Evolutionary conservation across 1,284 basidiomycete species (phyloP).

Genomic region (Malassezia furfur): DNA sequence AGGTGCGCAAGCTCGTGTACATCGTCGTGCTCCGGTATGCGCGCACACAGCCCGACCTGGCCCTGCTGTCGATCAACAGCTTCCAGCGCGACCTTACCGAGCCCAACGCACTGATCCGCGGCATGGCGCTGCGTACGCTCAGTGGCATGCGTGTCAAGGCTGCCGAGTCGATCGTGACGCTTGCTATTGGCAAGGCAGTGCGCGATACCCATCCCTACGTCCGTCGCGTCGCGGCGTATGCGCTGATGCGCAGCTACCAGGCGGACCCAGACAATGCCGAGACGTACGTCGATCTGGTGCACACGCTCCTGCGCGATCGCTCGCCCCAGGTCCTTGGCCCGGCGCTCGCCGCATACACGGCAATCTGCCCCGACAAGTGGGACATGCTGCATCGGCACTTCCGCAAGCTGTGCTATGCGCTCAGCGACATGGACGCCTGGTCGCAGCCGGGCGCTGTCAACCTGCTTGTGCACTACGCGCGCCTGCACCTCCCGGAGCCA

Average conservation of each 20-base stretch:
- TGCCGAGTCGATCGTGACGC: slow-evolving; percentile 73
- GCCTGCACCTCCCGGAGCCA: slow-evolving; percentile 47
- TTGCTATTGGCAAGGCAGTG: slow-evolving; percentile 82
- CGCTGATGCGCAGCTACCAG: slow-evolving; percentile 66
- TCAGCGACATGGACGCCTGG: slow-evolving; percentile 93
- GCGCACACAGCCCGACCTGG: slow-evolving; percentile 64
- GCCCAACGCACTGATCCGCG: slow-evolving; percentile 69
- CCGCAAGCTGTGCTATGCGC: slow-evolving; percentile 67
- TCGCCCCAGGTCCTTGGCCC: slow-evolving; percentile 81
- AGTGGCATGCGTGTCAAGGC: slow-evolving; percentile 80
- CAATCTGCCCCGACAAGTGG: slow-evolving; percentile 26
- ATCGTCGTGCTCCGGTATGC: slow-evolving; percentile 92
- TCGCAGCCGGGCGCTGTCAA: slow-evolving; percentile 74
- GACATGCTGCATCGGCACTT: slow-evolving; percentile 83
- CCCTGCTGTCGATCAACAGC: slow-evolving; percentile 92
- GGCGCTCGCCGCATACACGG: slow-evolving; percentile 66
- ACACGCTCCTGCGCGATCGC: slow-evolving; percentile 66
- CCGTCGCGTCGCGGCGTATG: slow-evolving; percentile 77
- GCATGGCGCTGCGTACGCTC: slow-evolving; percentile 86
- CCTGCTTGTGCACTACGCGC: slow-evolving; percentile 72
- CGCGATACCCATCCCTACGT: slow-evolving; percentile 86
- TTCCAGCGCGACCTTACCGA: slow-evolving; percentile 95
- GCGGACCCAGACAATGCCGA: slow-evolving; percentile 60
- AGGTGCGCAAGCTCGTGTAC: slow-evolving; percentile 93
- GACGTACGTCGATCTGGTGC: slow-evolving; percentile 64